Base-by-base conservation (phyloP, 2,329 filamentous ascomycete genomes). In the Xenoacremonium recifei region DNA sequence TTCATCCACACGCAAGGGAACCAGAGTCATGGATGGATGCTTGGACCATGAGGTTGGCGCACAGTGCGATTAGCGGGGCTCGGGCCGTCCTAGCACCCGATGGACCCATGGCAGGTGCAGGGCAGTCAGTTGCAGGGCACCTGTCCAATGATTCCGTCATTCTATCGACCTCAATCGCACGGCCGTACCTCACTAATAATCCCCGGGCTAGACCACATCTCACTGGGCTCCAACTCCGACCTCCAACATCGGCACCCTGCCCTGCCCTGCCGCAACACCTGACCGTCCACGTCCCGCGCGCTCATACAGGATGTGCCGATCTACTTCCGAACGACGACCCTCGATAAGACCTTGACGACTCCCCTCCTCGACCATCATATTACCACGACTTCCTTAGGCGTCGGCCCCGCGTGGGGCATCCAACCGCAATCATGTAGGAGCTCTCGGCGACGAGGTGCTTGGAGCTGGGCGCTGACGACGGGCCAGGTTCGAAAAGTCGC, bases 401-500 rank as follows among this genome's bases (percentile, higher is more conserved):
- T 44, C 51, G 40, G 48, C 58, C 58, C 56, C 54, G 54, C 53
- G 55, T 52, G 58, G 58, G 58, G 58, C 55, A 57, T 49, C 47
- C 45, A 46, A 50, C 51, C 25, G 25, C 52, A 58, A 44, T n/a
- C 40, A 58, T 58, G 55, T 58, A 58, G 50, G 52, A 50, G 48
- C 44, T 49, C n/a, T 35, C 18, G 20, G 20, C 34, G 21, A 17
- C 38, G 21, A 23, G 15, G 27, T 29, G 17, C 31, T 36, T 30
- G 11, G 37, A 27, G n/a, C 27, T 34, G 34, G 32, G 43, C 44
- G 50, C 53, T 59, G 47, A 59, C 53, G 23, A n/a, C 46, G 45
- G 43, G 48, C n/a, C 44, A 97, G 91, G 93, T 99, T 99, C 72
- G 93, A 99, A 69, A 99, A 99, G 71, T 96, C 93, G 31, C 81